phyloP scores from a whole-genome alignment of 2,329 filamentous ascomycete genomes.

The Whalleya microplaca region DNA sequence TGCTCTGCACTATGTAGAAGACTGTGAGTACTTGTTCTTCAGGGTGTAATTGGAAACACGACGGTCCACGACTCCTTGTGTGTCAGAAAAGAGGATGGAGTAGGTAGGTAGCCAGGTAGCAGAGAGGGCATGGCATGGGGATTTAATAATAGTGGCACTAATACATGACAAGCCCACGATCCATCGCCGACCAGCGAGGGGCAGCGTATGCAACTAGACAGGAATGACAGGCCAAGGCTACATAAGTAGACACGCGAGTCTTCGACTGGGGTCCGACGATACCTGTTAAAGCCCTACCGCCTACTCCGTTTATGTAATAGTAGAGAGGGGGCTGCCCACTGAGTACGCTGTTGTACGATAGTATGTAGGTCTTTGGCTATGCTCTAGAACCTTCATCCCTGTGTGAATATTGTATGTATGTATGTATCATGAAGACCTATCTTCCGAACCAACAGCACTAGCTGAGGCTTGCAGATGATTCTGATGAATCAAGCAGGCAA shows the following conservation, averaged over 20 bases:
- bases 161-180: constrained; percentile 25
- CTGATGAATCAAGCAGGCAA: not conserved
- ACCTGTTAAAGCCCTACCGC: constrained; percentile 1
- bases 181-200: constrained; percentile 29
- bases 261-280: not conserved
- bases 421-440: no score
- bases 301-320: not conserved
- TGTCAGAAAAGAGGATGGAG: constrained; percentile 24
- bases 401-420: not conserved
- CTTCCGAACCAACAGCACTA: not conserved
- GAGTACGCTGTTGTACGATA: not conserved
- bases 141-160: constrained; percentile 34
- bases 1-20: constrained; percentile 1
- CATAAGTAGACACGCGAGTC: constrained; percentile 10
- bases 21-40: constrained; percentile 17
- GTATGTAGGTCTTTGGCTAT: not conserved
- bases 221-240: constrained; percentile 20
- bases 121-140: constrained; percentile 28
- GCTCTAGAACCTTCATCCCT: not conserved
- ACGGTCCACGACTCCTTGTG: constrained; percentile 29
- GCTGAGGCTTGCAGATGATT: not conserved
- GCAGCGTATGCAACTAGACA: constrained; percentile 23
- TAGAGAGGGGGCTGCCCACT: not conserved
- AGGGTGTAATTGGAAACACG: constrained; percentile 20
- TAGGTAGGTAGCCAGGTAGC: constrained; percentile 18